Evolutionary conservation across 306 rosid genomes (phyloP), one percentile per base, ranked within the genome.

Genomic region (Bauhinia variegata): DNA sequence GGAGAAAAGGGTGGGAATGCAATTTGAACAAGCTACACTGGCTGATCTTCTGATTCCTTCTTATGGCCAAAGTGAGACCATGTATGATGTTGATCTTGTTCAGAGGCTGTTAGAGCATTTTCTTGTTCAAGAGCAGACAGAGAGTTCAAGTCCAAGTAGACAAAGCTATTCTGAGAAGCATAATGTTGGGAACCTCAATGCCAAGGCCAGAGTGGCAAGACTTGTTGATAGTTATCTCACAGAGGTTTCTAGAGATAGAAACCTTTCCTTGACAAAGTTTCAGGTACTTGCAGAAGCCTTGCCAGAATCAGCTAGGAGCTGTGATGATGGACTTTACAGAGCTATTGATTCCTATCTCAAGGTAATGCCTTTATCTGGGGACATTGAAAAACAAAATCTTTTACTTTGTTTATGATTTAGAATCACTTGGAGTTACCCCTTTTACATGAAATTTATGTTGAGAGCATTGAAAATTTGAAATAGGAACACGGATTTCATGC

Each of bases 1-100:
- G 60, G 99, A 95, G 80, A 95, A 95, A 66, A 78, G 99, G 60
- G 97, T 95, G 33, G 99, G 99, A 54, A 95, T 95, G 99, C 99
- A 95, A 68, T 86, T 95, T 63, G 99, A 95, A 28, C 97, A 95
- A 68, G 99, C 97, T 63, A 73, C 92, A 66, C 68, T 86, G 50
- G 73, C 81, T 7, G 99, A 95, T 75, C 99, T 95, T 52, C 67
- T 95, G 30, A 86, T 95, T 58, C 99, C 95, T 42, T 80, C 85
- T 37, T 90, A 80, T 77, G 75, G 63, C 44, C 85, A 88, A 67
- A 75, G 78, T 2, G 99, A 90, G 70, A 87, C 92, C 4, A 74
- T 85, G 86, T 86, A 82, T 72, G 99, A 95, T 71, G 97, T 95
- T 6, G 99, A 95, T 76, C 97, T 95, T 70, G 85, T 88, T 63